Conservation (phyloP, 2,329 filamentous ascomycete genomes). For the Lasiodiplodia theobromae region DNA sequence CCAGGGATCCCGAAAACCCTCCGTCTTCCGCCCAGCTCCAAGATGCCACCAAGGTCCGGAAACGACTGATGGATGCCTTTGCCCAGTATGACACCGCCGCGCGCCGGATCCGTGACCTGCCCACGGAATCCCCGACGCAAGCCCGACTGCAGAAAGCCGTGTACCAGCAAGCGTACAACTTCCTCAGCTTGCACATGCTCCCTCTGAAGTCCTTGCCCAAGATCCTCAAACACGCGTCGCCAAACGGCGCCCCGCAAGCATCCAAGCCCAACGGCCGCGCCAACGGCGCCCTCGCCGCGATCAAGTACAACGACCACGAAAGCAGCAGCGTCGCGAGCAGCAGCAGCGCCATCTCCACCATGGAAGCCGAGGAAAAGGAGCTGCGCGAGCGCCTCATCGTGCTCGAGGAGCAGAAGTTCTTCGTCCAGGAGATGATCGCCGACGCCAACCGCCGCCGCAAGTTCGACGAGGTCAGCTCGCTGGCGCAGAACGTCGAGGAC, state of each 20-base stretch:
- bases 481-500: constrained; percentile 83
- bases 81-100: constrained; percentile 85
- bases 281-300: constrained; percentile 58
- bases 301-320: constrained; percentile 64
- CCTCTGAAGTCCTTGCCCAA: constrained; percentile 68
- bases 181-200: constrained; percentile 89
- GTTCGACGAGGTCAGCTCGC: constrained; percentile 84
- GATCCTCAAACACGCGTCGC: constrained; percentile 62
- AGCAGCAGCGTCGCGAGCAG: constrained; percentile 62
- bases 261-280: constrained; percentile 41
- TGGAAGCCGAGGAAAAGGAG: constrained; percentile 85
- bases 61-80: constrained; percentile 86
- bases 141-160: constrained; percentile 79
- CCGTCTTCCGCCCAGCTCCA: constrained; percentile 75
- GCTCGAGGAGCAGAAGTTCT: constrained; percentile 88
- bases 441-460: constrained; percentile 76
- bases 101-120: constrained; percentile 79
- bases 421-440: constrained; percentile 85
- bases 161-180: constrained; percentile 80
- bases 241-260: constrained; percentile 49
- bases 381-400: constrained; percentile 81
- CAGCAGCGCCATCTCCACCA: constrained; percentile 65
- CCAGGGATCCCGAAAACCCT: constrained; percentile 66
- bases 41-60: constrained; percentile 89
- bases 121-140: constrained; percentile 75